Evolutionary conservation across 805 yeast genomes (phyloP).

Genomic region (Ogataea thermomethanolica): DNA sequence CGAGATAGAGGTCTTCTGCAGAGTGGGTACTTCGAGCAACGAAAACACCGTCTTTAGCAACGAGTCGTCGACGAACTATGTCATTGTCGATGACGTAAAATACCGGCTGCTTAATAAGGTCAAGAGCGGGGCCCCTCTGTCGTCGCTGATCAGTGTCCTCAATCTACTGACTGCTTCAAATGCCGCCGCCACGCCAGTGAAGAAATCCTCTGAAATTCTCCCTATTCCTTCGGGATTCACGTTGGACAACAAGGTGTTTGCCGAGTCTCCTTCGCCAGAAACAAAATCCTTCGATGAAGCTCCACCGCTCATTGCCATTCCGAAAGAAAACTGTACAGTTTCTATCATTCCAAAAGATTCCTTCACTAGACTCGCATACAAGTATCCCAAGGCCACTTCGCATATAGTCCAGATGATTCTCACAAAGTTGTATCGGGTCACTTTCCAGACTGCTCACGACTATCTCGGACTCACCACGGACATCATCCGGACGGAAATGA

Average conservation of each 20-base stretch:
- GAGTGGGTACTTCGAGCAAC: conserved; percentile 36
- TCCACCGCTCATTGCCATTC: conserved; percentile 60
- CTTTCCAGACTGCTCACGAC: conserved; percentile 84
- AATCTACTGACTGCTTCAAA: conserved; percentile 50
- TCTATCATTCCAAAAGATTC: conserved; percentile 90
- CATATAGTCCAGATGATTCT: conserved; percentile 92
- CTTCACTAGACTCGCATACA: conserved; percentile 63
- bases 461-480: conserved; percentile 84
- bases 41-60: conserved; percentile 25
- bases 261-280: conserved; percentile 11
- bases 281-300: conserved; percentile 1
- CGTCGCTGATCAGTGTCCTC: conserved; percentile 76
- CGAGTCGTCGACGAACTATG: conserved; percentile 37
- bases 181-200: not conserved
- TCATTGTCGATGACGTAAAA: conserved; percentile 51
- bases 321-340: conserved; percentile 72
- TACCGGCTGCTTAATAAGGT: conserved; percentile 79
- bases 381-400: conserved; percentile 85
- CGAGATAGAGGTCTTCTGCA: conserved; percentile 70
- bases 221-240: conserved; percentile 17
- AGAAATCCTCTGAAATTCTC: conserved; percentile 3
- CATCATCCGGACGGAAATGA: conserved; percentile 70
- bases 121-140: conserved; percentile 78
- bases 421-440: conserved; percentile 82
- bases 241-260: conserved; percentile 17